Evolutionary conservation across 495 filamentous ascomycete species (phyloP).

Genomic region (Trichoderma asperelloides): DNA sequence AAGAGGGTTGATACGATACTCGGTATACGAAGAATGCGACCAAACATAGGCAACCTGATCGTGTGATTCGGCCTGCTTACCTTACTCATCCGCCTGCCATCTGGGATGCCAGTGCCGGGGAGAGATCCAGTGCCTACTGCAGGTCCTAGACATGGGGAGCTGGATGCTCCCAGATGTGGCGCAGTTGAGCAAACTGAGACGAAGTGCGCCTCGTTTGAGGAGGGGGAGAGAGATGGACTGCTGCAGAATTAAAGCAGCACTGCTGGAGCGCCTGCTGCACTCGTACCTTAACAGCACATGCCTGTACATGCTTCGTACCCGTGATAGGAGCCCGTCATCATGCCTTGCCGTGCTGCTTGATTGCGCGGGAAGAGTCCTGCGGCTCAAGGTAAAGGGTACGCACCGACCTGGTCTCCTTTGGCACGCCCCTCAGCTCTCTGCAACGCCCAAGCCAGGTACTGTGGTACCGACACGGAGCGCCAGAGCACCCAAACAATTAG

Average conservation of each 20-base stretch:
- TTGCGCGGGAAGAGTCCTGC: too few relatives aligned
- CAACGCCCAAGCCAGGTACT: not conserved
- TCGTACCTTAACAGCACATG: not conserved
- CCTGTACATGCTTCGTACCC: too few relatives aligned
- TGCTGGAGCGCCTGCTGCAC: not conserved
- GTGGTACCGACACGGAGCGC: not conserved
- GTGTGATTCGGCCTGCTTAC: not conserved
- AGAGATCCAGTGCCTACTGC: not conserved
- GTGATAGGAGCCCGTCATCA: too few relatives aligned
- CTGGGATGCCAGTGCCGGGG: not conserved
- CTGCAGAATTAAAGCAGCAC: not conserved
- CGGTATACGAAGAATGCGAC: not conserved
- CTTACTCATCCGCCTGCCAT: not conserved
- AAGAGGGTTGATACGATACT: too few relatives aligned
- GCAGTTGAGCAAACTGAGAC: constrained; percentile 1
- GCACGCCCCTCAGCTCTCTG: not conserved
- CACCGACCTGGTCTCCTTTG: too few relatives aligned
- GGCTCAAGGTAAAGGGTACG: too few relatives aligned
- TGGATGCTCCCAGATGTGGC: not conserved
- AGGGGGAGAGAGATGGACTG: not conserved
- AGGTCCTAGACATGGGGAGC: not conserved
- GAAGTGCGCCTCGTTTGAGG: constrained; percentile 4
- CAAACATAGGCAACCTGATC: not conserved
- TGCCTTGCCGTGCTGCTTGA: too few relatives aligned
- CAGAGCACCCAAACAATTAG: not conserved